Evolutionary conservation across 305 asterid species (phyloP).

Genomic region (Solanum aculeatissimum): DNA sequence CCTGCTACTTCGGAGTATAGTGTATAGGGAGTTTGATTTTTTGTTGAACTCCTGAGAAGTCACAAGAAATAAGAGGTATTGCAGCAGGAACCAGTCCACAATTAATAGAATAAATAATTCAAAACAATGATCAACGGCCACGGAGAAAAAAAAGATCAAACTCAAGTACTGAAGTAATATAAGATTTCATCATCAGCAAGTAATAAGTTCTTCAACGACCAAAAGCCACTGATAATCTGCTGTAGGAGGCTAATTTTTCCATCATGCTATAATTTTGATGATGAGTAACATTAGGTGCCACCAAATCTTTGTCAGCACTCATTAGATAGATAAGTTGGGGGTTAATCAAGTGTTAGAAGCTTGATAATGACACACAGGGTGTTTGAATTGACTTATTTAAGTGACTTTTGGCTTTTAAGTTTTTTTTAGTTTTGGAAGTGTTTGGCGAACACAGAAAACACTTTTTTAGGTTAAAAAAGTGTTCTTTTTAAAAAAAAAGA

Average conservation of each 20-base stretch:
- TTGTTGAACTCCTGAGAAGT: conserved; percentile 73
- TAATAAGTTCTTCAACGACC: not conserved
- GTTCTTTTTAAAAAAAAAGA: too few relatives aligned
- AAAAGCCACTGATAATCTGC: not conserved
- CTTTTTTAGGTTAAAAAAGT: too few relatives aligned
- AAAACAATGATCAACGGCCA: not conserved
- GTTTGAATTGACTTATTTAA: too few relatives aligned
- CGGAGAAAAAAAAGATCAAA: not conserved
- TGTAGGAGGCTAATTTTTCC: not conserved
- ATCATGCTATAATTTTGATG: not conserved
- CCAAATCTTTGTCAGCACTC: not conserved
- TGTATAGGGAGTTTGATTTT: conserved; percentile 92
- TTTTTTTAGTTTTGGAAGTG: too few relatives aligned
- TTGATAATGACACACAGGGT: not conserved
- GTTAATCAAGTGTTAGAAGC: not conserved
- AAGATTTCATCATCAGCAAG: not conserved
- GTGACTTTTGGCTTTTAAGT: too few relatives aligned
- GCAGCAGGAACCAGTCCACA: not conserved
- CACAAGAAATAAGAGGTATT: not conserved
- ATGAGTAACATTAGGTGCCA: not conserved
- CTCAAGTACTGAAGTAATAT: not conserved
- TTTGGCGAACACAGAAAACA: too few relatives aligned
- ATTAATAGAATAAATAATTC: not conserved
- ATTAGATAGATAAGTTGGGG: not conserved
- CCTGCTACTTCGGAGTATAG: conserved; percentile 89